Evolutionary conservation across 129 eudicot species (phyloP).

Genomic region (Logfia minima): DNA sequence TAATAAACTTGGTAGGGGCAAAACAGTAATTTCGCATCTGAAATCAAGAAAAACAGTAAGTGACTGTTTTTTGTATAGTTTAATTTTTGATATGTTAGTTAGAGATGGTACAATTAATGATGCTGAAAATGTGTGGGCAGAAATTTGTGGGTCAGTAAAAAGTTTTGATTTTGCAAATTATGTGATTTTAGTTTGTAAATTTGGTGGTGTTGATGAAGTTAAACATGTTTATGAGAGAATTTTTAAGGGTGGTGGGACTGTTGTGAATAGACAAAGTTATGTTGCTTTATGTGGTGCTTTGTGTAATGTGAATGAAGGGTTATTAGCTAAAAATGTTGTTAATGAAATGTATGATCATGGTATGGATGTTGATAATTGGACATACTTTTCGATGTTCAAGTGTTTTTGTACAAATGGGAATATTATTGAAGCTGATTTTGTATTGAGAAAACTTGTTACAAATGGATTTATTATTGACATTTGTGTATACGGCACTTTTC

Average conservation of each 20-base stretch:
- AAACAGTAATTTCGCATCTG: slow-evolving; percentile 34
- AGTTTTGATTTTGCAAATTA: slow-evolving; percentile 36
- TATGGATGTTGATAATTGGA: slow-evolving; percentile 41
- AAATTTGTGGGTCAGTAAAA: slow-evolving; percentile 34
- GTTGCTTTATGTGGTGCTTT: slow-evolving; percentile 42
- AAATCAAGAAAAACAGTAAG: slow-evolving; percentile 24
- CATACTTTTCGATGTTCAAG: slow-evolving; percentile 38
- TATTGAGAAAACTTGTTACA: slow-evolving; percentile 39
- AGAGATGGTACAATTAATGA: slow-evolving; percentile 35
- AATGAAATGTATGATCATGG: slow-evolving; percentile 31
- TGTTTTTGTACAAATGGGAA: slow-evolving; percentile 47
- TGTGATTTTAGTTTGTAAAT: slow-evolving; percentile 44
- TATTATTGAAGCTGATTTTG: slow-evolving; percentile 43
- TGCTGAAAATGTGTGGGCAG: slow-evolving; percentile 40
- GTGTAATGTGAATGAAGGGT: slow-evolving; percentile 44
- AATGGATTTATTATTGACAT: slow-evolving; percentile 38
- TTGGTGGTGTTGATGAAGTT: slow-evolving; percentile 36
- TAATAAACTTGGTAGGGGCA: slow-evolving; percentile 40
- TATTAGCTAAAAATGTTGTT: slow-evolving; percentile 35
- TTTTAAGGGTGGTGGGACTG: slow-evolving; percentile 17
- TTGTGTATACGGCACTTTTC: slow-evolving; percentile 46
- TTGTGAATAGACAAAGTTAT: slow-evolving; percentile 37
- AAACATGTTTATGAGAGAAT: slow-evolving; percentile 33
- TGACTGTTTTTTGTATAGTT: slow-evolving; percentile 38
- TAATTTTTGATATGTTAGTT: slow-evolving; percentile 33